These are phyloP conservation scores for Clarireedia monteithiana DNA, from an alignment of 2,329 filamentous ascomycete genomes.

Conservation along the genomic window DNA sequence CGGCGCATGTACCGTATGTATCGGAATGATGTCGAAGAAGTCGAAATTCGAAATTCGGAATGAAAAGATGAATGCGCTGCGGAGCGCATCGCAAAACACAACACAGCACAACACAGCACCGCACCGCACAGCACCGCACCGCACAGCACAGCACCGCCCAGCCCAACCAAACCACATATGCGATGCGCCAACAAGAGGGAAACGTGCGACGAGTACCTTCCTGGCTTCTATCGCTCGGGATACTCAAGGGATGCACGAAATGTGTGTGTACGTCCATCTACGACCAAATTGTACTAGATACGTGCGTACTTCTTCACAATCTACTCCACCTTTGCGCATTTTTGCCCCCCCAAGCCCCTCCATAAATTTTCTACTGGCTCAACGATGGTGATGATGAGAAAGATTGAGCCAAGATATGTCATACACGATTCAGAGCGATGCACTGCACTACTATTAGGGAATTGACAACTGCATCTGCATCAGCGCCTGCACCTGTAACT, in stretches of 20 bases:
- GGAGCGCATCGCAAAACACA: neutral
- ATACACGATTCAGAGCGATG: slow-evolving; percentile 6
- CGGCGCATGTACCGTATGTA: neutral
- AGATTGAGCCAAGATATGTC: slow-evolving; percentile 4
- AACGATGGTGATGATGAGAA: neutral
- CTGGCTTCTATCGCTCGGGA: too few species aligned
- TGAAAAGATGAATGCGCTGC: neutral
- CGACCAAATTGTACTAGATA: too few species aligned
- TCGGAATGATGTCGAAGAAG: neutral
- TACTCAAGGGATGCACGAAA: too few species aligned
- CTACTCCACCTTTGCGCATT: neutral
- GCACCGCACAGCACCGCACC: too few species aligned
- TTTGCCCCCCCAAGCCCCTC: neutral
- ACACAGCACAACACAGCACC: too few species aligned
- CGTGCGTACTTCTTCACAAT: neutral
- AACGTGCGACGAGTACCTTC: neutral
- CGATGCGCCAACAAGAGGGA: neutral
- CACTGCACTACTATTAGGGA: neutral
- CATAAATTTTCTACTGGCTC: neutral
- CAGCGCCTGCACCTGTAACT: too few species aligned
- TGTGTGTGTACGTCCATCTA: too few species aligned
- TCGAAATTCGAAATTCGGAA: neutral
- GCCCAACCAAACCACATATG: neutral
- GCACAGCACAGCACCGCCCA: too few species aligned
- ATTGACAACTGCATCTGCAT: too few species aligned